Conservation (phyloP, 2,329 filamentous ascomycete species). For the Pseudogymnoascus verrucosus region DNA sequence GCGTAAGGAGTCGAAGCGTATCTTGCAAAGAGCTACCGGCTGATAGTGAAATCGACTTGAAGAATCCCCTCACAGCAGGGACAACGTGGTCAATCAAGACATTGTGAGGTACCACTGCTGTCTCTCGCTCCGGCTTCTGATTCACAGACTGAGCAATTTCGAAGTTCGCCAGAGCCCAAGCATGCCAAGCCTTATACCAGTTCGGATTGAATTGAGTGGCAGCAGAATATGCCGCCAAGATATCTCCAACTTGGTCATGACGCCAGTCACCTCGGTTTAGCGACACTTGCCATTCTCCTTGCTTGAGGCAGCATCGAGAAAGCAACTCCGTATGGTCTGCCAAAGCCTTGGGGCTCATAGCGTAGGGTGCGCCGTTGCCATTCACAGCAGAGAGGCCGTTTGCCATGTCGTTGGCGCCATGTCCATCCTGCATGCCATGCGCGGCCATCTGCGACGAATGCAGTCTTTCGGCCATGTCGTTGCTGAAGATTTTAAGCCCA, state of each 20-base stretch:
- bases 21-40: constrained; percentile 91
- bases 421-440: constrained; percentile 24
- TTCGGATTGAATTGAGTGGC: constrained; percentile 90
- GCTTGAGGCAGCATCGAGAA: constrained; percentile 90
- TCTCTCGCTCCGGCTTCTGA: constrained; percentile 20
- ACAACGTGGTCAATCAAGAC: constrained; percentile 83
- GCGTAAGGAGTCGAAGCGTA: constrained; percentile 79
- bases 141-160: constrained; percentile 83
- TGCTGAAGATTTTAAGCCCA: constrained; percentile 52
- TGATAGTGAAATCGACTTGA: constrained; percentile 91
- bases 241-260: constrained; percentile 75
- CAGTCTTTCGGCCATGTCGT: constrained; percentile 42
- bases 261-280: constrained; percentile 86
- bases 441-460: constrained; percentile 23
- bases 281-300: constrained; percentile 90
- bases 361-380: constrained; percentile 37
- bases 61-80: constrained; percentile 90
- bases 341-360: constrained; percentile 35
- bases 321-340: constrained; percentile 63
- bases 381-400: constrained; percentile 14
- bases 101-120: constrained; percentile 46
- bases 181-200: constrained; percentile 99
- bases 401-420: constrained; percentile 32
- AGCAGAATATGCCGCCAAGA: constrained; percentile 81
- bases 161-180: constrained; percentile 97